Percentiles rank a stretch among this genome's conserved stretches.
Evolutionary conservation across 208 protist species (phyloP).

Genomic region (Phytomonas sp.): DNA sequence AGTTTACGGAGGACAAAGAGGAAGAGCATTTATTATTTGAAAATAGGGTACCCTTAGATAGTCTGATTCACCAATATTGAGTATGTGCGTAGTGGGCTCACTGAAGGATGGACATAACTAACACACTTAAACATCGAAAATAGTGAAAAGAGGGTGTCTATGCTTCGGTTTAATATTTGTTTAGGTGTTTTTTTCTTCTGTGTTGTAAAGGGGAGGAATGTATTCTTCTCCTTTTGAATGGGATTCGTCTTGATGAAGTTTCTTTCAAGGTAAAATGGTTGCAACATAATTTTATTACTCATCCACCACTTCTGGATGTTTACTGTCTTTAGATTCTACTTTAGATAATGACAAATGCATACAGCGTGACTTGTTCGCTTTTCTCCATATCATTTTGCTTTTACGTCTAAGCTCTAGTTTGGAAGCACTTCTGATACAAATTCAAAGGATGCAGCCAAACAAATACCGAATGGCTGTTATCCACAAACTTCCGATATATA

Average conservation of each 20-base stretch:
- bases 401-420: not conserved
- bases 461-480: not conserved
- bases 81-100: not conserved
- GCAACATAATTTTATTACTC: not conserved
- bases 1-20: not conserved
- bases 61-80: not conserved
- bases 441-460: not conserved
- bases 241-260: not conserved
- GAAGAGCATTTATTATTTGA: not conserved
- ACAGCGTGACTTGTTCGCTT: not conserved
- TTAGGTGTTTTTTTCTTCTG: not conserved
- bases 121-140: not conserved
- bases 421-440: not conserved
- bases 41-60: not conserved
- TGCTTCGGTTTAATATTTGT: slow-evolving; percentile 10
- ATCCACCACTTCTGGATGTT: not conserved
- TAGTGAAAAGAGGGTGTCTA: slow-evolving; percentile 6
- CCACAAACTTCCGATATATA: not conserved
- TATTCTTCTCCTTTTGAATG: not conserved
- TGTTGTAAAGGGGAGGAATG: not conserved
- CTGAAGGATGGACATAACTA: not conserved
- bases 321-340: not conserved
- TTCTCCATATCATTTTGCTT: not conserved
- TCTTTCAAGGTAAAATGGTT: not conserved
- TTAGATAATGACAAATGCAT: not conserved